These are phyloP conservation scores for Botrytis elliptica DNA, from an alignment of 2,329 filamentous ascomycete species.

Conservation along the genomic window DNA sequence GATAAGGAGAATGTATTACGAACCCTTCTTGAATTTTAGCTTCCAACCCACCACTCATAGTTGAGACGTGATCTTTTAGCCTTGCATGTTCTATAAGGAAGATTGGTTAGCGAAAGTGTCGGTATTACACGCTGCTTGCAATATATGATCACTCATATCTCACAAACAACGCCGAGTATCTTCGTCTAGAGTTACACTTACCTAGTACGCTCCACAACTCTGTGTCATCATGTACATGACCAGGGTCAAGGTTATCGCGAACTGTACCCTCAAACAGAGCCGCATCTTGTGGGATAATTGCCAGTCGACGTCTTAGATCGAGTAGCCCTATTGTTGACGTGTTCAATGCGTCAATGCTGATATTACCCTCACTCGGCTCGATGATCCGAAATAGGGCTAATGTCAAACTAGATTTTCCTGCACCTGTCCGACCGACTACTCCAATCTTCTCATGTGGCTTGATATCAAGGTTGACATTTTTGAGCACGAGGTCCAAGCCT, in stretches of 20 bases:
- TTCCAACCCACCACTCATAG: constrained; percentile 87
- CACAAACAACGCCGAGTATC: constrained; percentile 29
- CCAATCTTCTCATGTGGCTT: constrained; percentile 98
- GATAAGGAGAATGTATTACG: constrained; percentile 42
- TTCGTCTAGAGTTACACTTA: constrained; percentile 48
- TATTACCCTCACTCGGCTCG: constrained; percentile 77
- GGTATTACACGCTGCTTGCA: constrained; percentile 32
- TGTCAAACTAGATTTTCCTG: constrained; percentile 92
- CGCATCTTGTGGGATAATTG: constrained; percentile 97
- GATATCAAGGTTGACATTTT: constrained; percentile 88
- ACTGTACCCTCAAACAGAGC: constrained; percentile 92
- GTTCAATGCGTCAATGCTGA: constrained; percentile 86
- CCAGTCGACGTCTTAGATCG: constrained; percentile 82
- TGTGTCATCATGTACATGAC: constrained; percentile 92
- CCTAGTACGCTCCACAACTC: constrained; percentile 94
- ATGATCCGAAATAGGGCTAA: constrained; percentile 94
- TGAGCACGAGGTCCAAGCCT: constrained; percentile 86
- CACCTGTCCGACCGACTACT: constrained; percentile 92
- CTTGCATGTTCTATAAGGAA: constrained; percentile 74
- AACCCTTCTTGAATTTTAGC: constrained; percentile 91
- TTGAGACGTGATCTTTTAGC: constrained; percentile 82
- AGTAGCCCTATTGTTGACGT: constrained; percentile 87
- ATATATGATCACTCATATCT: constrained; percentile 33
- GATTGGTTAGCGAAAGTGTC: constrained; percentile 42
- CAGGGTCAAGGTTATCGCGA: constrained; percentile 92